Evolutionary conservation across 352 stramenopile species (phyloP).

Genomic region (Phytophthora sp.): DNA sequence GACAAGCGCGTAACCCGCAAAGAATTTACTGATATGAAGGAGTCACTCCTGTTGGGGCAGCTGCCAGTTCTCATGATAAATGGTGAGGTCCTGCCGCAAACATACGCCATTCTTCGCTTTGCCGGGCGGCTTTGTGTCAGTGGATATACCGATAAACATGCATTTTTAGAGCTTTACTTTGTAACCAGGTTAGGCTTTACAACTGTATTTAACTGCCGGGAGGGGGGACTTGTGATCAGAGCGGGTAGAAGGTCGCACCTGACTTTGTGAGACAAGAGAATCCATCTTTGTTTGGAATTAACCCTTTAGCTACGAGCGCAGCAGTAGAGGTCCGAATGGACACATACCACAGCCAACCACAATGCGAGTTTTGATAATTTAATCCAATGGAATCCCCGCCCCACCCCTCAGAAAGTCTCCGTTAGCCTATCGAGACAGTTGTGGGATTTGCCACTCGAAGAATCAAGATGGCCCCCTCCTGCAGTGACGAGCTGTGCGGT

Average conservation of each 20-base stretch:
- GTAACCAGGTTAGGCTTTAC: too few relatives aligned
- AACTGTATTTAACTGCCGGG: too few relatives aligned
- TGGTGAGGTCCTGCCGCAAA: constrained; percentile 59
- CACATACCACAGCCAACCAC: not conserved
- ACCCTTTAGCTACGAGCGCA: not conserved
- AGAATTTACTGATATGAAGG: constrained; percentile 47
- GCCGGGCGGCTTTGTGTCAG: constrained; percentile 60
- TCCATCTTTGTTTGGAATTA: too few relatives aligned
- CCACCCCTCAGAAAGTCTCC: not conserved
- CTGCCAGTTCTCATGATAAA: constrained; percentile 61
- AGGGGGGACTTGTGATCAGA: too few relatives aligned
- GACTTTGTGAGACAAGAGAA: too few relatives aligned
- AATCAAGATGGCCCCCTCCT: not conserved
- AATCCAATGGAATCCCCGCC: not conserved
- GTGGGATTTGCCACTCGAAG: not conserved
- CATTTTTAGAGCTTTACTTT: too few relatives aligned
- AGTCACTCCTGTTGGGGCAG: constrained; percentile 50
- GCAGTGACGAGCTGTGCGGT: not conserved
- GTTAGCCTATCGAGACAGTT: not conserved
- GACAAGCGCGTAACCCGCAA: constrained; percentile 50
- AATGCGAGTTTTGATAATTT: not conserved
- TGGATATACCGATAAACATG: too few relatives aligned
- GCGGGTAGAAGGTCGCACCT: too few relatives aligned
- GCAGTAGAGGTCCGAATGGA: not conserved
- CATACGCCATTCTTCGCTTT: constrained; percentile 70